These are phyloP conservation scores for Whalleya microplaca DNA, from an alignment of 2,329 filamentous ascomycete species.

Conservation along the genomic window DNA sequence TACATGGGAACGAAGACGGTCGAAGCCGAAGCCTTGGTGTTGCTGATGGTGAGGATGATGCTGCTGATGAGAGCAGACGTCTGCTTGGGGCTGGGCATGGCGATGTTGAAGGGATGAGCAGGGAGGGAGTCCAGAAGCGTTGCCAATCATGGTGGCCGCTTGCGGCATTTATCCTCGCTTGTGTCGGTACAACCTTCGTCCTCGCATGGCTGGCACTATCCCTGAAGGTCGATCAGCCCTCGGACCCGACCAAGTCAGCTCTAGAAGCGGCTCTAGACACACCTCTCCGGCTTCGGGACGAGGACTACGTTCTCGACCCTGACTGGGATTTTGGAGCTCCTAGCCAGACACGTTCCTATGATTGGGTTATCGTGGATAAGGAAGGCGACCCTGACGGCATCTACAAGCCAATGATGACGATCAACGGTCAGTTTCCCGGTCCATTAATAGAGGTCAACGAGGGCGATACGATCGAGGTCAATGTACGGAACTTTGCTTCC, in stretches of 20 bases:
- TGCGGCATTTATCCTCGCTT: conserved; percentile 12
- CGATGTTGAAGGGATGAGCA: conserved; percentile 10
- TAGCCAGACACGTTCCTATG: conserved; percentile 57
- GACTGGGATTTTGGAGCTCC: conserved; percentile 58
- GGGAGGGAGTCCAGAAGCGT: not conserved
- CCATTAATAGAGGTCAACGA: conserved; percentile 74
- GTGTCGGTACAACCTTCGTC: conserved; percentile 12
- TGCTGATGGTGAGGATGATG: conserved; percentile 1
- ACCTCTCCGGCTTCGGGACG: conserved; percentile 20
- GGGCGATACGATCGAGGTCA: conserved; percentile 71
- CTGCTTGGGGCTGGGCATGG: conserved; percentile 8
- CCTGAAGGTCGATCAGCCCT: conserved; percentile 3
- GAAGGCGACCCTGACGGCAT: conserved; percentile 64
- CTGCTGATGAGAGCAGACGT: conserved; percentile 12
- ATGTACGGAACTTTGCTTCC: conserved; percentile 67
- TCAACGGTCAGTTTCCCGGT: conserved; percentile 76
- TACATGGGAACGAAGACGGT: not conserved
- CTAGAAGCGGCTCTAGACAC: conserved; percentile 8
- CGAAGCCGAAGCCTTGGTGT: not conserved
- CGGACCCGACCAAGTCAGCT: conserved; percentile 1
- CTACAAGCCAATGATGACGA: conserved; percentile 63
- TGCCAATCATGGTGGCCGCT: conserved; percentile 15
- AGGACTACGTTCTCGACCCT: conserved; percentile 60
- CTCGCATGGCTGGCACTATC: conserved; percentile 16
- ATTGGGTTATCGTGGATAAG: conserved; percentile 63